Evolutionary conservation across 2,329 filamentous ascomycete genomes (phyloP).

Genomic region (Dichotomopilus funicola): DNA sequence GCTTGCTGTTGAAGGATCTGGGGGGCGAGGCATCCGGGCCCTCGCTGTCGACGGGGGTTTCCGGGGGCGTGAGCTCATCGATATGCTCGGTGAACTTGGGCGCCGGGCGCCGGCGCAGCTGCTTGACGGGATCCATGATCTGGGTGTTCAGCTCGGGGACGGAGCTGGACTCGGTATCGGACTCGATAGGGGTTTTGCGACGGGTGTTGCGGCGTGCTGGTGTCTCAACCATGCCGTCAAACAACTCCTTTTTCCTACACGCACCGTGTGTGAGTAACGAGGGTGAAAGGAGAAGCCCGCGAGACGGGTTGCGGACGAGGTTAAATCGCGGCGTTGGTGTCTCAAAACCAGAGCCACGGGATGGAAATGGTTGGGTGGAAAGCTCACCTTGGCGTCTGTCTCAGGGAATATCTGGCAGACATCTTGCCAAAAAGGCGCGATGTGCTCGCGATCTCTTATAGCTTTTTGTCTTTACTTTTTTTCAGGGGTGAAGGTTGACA

Average conservation of each 20-base stretch:
- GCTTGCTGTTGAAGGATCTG: conserved; percentile 25
- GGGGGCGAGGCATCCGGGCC: conserved; percentile 17
- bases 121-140: conserved; percentile 27
- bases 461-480: conserved; percentile 5
- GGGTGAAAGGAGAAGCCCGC: too few relatives aligned
- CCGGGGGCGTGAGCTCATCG: conserved; percentile 33
- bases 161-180: conserved; percentile 45
- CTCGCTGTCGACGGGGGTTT: conserved; percentile 21
- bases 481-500: background rate
- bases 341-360: too few relatives aligned
- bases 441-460: background rate
- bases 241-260: conserved; percentile 54
- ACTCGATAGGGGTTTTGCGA: conserved; percentile 45
- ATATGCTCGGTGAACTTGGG: conserved; percentile 46
- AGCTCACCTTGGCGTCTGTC: conserved; percentile 30
- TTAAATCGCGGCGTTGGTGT: too few relatives aligned
- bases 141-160: conserved; percentile 32
- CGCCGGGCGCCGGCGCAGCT: conserved; percentile 40
- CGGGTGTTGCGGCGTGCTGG: conserved; percentile 42
- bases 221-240: conserved; percentile 56
- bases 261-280: background rate
- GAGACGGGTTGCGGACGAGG: too few relatives aligned
- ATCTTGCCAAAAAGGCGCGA: conserved; percentile 19
- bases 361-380: too few relatives aligned
- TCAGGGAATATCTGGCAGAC: conserved; percentile 29